Conservation (phyloP, 768 basidiomycete species). For the Polyporus arcularius region DNA sequence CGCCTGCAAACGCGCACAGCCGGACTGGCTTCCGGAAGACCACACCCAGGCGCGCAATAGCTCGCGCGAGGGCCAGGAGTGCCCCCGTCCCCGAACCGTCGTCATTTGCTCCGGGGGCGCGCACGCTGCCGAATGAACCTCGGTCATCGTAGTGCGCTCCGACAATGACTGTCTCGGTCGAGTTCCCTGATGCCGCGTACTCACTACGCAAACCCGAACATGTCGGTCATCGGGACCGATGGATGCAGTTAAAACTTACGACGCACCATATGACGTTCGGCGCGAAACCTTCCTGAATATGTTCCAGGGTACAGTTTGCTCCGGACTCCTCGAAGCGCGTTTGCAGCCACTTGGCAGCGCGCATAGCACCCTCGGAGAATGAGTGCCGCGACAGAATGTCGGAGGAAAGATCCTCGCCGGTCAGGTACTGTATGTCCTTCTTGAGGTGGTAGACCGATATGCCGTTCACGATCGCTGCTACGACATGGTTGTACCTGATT, state of each 20-base stretch:
- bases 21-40: conserved; percentile 75
- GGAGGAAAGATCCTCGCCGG: conserved; percentile 78
- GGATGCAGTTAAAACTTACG: too few relatives aligned
- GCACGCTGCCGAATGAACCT: conserved; percentile 77
- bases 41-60: conserved; percentile 65
- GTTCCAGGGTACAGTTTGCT: conserved; percentile 65
- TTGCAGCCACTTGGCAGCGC: conserved; percentile 77
- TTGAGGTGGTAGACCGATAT: conserved; percentile 66
- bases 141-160: conserved; percentile 91
- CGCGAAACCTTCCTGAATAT: conserved; percentile 72
- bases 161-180: conserved; percentile 66
- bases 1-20: conserved; percentile 83
- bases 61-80: conserved; percentile 74
- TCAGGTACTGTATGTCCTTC: conserved; percentile 76
- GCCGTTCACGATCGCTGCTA: conserved; percentile 68
- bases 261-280: conserved; percentile 84
- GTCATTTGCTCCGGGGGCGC: conserved; percentile 67
- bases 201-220: conserved; percentile 39
- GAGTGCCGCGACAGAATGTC: conserved; percentile 78
- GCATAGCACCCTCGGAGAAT: conserved; percentile 64
- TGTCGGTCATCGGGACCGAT: too few relatives aligned
- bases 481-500: conserved; percentile 65
- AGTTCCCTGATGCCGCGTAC: conserved; percentile 52
- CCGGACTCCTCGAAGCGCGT: conserved; percentile 71
- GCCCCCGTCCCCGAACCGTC: conserved; percentile 66